Evolutionary conservation across 345 rosid genomes (phyloP).

Genomic region (Pistacia vera): DNA sequence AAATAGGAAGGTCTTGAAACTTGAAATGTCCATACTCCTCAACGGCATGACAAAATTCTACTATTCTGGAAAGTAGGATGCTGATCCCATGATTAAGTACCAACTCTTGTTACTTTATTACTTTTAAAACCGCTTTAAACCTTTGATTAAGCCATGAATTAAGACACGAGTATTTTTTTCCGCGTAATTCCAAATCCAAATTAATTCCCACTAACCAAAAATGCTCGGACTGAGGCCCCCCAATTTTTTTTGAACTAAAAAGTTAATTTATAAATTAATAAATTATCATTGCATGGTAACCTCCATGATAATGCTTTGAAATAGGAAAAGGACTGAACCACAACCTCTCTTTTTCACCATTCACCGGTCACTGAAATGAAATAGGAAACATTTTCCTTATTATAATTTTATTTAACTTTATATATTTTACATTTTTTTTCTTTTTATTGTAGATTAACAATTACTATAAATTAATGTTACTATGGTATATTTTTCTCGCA

Average conservation of each 20-base stretch:
- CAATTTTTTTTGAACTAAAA: too few species aligned
- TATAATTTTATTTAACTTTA: too few species aligned
- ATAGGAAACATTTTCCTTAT: neutral
- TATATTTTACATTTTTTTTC: too few species aligned
- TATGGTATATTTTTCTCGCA: too few species aligned
- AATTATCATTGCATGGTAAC: neutral
- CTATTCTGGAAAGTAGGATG: neutral
- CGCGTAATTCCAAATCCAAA: neutral
- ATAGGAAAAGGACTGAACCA: slow-evolving; percentile 24
- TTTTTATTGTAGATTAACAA: too few species aligned
- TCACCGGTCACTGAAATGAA: neutral
- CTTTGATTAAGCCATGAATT: slow-evolving; percentile 29
- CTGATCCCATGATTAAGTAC: neutral
- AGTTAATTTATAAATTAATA: neutral
- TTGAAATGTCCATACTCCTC: too few species aligned
- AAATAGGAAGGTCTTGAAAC: too few species aligned
- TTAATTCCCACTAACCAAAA: neutral
- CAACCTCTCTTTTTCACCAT: slow-evolving; percentile 1
- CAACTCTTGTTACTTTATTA: neutral
- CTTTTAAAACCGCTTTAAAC: slow-evolving; percentile 2
- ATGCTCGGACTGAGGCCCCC: too few species aligned
- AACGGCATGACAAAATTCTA: neutral
- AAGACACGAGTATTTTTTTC: slow-evolving; percentile 7
- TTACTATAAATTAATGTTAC: too few species aligned
- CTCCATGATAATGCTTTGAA: slow-evolving; percentile 9